Evolutionary conservation across 306 rosid species (phyloP).

Genomic region (Clitoria ternatea): DNA sequence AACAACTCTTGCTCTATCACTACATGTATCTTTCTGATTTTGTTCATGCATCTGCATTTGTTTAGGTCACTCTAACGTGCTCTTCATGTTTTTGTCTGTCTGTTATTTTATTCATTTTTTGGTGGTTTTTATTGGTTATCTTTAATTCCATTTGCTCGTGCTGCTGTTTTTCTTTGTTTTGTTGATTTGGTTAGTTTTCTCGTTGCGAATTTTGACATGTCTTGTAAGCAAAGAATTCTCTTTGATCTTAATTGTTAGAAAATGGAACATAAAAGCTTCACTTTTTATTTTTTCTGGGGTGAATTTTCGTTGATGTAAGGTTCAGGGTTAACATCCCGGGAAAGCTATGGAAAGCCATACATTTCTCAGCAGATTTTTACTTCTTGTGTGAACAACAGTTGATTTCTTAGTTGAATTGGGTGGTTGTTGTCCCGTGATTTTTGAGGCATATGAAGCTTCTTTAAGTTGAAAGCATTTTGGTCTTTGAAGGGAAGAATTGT

Average conservation of each 20-base stretch:
- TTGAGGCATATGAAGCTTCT: conserved; percentile 9
- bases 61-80: background rate
- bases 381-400: conserved; percentile 3
- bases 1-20: conserved; percentile 5
- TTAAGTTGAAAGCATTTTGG: background rate
- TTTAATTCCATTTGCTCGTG: background rate
- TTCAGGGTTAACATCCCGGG: background rate
- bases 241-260: conserved; percentile 14
- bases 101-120: background rate
- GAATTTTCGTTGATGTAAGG: background rate
- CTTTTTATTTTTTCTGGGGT: no score
- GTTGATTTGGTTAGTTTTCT: conserved; percentile 10
- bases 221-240: background rate
- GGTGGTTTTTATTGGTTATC: background rate
- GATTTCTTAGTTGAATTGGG: conserved; percentile 17
- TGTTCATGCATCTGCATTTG: conserved; percentile 28
- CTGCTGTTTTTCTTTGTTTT: background rate
- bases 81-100: background rate
- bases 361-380: background rate
- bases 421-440: conserved; percentile 11
- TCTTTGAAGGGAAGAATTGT: background rate
- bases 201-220: background rate
- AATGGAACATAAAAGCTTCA: conserved; percentile 9
- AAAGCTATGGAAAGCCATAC: background rate
- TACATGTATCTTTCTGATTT: background rate